Base-by-base conservation (phyloP, 148 eudicot genomes). In the Vaccinium darrowii region DNA sequence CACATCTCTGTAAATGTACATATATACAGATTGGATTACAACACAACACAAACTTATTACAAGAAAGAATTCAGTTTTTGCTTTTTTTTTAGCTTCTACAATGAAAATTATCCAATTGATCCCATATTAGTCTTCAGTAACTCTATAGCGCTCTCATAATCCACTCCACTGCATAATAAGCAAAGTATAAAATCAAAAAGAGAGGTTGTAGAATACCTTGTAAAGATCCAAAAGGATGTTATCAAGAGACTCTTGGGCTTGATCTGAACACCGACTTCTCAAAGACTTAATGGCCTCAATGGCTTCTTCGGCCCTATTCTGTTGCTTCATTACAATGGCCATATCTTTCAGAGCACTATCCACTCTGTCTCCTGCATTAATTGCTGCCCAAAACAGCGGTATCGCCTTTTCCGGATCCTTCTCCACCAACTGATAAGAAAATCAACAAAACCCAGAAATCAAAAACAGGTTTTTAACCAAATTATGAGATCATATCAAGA, bases 281-380 rank as follows among this genome's bases (percentile, higher is more conserved):
- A 97, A 77, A 0, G 98, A 97, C 85, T 95, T 97, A 73, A 97
- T 93, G 1, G 99, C 99, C 76, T 97, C 99, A 80, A 97, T 92
- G 1, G 99, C 99, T 79, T 97, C 98, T 53, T 97, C 98, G 2
- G 98, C 95, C 52, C 99, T 86, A 51, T 95, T 95, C 82, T 95
- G 98, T 74, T 97, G 99, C 88, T 97, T 97, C 99, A 97, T 95
- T 1, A 97, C 99, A 86, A 97, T 92, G 52, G 99, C 99, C 99
- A 97, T 97, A 69, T 97, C 99, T 84, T 97, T 97, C 65, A 97
- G 87, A 53, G 98, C 98, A 90, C 98, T 95, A 67, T 95, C 99
- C 43, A 97, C 98, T 91, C 98, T 91, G 81, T 97, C 99, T 51
- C 99, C 99, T 0, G 99, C 96, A 82, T 97, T 97, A 19, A 97